Conservation (phyloP, 441 rosid species). For the Erodium chrysanthum region DNA sequence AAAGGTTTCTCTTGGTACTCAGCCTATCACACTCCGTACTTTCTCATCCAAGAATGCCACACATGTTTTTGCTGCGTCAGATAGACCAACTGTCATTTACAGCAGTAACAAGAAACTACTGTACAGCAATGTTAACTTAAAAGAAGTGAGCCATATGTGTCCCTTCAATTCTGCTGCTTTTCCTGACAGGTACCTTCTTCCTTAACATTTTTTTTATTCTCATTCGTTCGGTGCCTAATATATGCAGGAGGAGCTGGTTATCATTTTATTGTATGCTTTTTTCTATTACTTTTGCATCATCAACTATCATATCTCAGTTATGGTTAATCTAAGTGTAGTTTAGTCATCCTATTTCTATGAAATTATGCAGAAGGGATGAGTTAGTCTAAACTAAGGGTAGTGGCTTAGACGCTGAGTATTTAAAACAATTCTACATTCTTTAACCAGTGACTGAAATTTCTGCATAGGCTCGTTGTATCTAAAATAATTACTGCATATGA, state of each 20-base stretch:
- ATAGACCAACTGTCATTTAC: conserved; percentile 94
- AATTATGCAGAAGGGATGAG: background rate
- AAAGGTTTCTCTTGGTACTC: conserved; percentile 90
- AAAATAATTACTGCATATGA: background rate
- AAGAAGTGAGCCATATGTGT: conserved; percentile 98
- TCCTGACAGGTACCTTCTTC: conserved; percentile 63
- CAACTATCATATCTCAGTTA: background rate
- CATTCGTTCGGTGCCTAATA: background rate
- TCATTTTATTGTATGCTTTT: background rate
- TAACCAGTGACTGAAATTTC: background rate
- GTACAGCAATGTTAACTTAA: conserved; percentile 89
- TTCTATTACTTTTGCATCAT: background rate
- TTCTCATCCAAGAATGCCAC: conserved; percentile 85
- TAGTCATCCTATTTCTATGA: background rate
- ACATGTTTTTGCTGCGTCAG: conserved; percentile 96
- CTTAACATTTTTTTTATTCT: too few relatives aligned
- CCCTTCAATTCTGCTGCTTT: conserved; percentile 98
- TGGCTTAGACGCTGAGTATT: background rate
- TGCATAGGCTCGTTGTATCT: background rate
- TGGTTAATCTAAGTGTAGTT: background rate
- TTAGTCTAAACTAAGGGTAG: background rate
- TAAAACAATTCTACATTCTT: background rate
- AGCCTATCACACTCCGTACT: conserved; percentile 92
- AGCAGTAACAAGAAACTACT: conserved; percentile 95
- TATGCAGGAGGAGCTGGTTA: background rate